Conservation (phyloP, 2,329 filamentous ascomycete species). For the Dactylellina parvicollis region DNA sequence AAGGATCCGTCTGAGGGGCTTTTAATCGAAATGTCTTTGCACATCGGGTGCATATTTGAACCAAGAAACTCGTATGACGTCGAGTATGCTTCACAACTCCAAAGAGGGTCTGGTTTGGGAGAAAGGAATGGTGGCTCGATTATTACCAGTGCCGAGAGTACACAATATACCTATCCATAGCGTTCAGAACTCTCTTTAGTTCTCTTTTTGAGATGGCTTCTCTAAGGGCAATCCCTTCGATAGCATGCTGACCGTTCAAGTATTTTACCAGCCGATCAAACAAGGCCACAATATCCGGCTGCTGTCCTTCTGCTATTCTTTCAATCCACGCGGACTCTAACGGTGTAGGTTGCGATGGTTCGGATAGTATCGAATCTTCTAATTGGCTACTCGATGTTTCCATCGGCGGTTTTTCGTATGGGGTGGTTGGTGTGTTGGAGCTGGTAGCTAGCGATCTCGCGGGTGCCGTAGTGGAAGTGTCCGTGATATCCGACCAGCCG, state of each 20-base stretch:
- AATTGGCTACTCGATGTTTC: constrained; percentile 63
- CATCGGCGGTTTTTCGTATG: constrained; percentile 59
- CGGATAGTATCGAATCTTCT: constrained; percentile 73
- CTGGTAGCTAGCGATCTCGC: constrained; percentile 35
- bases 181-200: constrained; percentile 73
- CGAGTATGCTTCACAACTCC: no score
- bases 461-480: constrained; percentile 51
- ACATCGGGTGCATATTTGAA: no score
- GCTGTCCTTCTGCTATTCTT: constrained; percentile 58
- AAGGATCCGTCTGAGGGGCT: no score
- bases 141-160: constrained; percentile 74
- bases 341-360: constrained; percentile 80
- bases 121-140: no score
- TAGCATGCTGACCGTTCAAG: constrained; percentile 83
- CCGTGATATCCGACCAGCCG: constrained; percentile 53
- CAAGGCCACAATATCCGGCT: constrained; percentile 55
- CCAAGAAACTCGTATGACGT: no score
- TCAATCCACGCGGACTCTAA: constrained; percentile 77
- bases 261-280: constrained; percentile 75
- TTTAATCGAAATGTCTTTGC: no score
- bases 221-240: constrained; percentile 86
- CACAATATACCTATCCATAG: constrained; percentile 75
- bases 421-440: constrained; percentile 60
- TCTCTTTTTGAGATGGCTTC: constrained; percentile 89
- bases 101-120: no score